Evolutionary conservation across 192 early-diverging fungal genomes (phyloP), one percentile per base, ranked within the genome.

Genomic region (Entomortierella lignicola): DNA sequence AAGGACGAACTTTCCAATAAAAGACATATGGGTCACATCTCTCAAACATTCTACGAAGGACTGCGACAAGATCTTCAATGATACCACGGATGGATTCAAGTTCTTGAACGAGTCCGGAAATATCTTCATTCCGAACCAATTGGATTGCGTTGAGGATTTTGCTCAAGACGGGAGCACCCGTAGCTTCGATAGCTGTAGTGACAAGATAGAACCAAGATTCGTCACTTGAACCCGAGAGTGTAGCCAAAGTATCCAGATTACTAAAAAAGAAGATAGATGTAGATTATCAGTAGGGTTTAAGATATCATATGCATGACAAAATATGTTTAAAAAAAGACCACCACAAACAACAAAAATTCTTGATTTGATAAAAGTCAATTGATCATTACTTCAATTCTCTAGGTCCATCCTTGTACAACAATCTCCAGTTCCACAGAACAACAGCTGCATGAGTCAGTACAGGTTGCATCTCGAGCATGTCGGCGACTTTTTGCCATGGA

Each of bases 201-300:
- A 97, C 90, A 30, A 99, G 87, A 84, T 96, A 97, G 75, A 99
- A 99, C 97, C 97, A 99, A 5, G 92, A 90, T 87, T 99, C 96
- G 81, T 99, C 97, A 56, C 91, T 86, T 31, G 89, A 89, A 17
- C 96, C 95, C 6, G 94, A 91, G 63, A 96, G 96, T 11, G 94
- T 96, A 55, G 92, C 85, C 63, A 96, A 72, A 0, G 93, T 91
- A 15, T 92, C 84, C 18, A 99, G 70, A 84, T 99, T 99, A 71
- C 86, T 90, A 56, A 55, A 27, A n/a, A n/a, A n/a, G n/a, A n/a
- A n/a, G n/a, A n/a, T n/a, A 25, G 56, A 56, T 26, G 57, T 27
- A 62, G 20, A 44, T 29, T 27, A 44, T 64, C 58, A 48, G 27
- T n/a, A n/a, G n/a, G n/a, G n/a, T n/a, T n/a, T n/a, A n/a, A n/a